phyloP scores from a whole-genome alignment of 2,329 filamentous ascomycete genomes.

The Hymenoscyphus infarciens region DNA sequence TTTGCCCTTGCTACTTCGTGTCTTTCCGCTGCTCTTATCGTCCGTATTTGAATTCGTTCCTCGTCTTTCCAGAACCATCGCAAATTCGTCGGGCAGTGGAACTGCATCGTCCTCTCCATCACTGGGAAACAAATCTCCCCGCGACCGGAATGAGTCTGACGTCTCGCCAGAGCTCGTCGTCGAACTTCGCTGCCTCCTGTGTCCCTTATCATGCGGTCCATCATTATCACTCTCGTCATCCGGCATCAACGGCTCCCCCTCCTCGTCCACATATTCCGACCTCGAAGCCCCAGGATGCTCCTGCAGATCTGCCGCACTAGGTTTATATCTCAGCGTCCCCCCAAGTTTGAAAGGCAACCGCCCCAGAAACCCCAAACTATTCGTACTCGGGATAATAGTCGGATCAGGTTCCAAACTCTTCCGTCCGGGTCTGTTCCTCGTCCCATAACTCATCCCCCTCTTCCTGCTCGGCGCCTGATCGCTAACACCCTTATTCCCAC shows the following conservation, averaged over 20 bases:
- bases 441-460: conserved; percentile 86
- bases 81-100: conserved; percentile 90
- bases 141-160: conserved; percentile 78
- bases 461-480: conserved; percentile 66
- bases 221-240: conserved; percentile 32
- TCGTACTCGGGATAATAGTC: conserved; percentile 85
- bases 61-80: conserved; percentile 72
- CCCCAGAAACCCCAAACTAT: conserved; percentile 79
- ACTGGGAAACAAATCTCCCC: conserved; percentile 87
- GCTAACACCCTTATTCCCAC: conserved; percentile 41
- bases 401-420: conserved; percentile 64
- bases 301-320: conserved; percentile 84
- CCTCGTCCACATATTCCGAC: conserved; percentile 42
- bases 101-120: conserved; percentile 85
- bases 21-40: conserved; percentile 66
- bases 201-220: conserved; percentile 20
- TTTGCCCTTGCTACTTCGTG: conserved; percentile 58
- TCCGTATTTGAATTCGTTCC: conserved; percentile 57
- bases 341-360: conserved; percentile 82
- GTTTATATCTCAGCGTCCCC: conserved; percentile 79
- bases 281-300: conserved; percentile 67
- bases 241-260: conserved; percentile 70
- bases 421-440: conserved; percentile 50
- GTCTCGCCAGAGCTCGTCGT: conserved; percentile 79
- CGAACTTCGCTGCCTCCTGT: conserved; percentile 63